Evolutionary conservation across 202 grass and related monocot genomes (phyloP), one percentile per base, ranked within the genome.

Genomic region (Schoenoplectus tabernaemontani): DNA sequence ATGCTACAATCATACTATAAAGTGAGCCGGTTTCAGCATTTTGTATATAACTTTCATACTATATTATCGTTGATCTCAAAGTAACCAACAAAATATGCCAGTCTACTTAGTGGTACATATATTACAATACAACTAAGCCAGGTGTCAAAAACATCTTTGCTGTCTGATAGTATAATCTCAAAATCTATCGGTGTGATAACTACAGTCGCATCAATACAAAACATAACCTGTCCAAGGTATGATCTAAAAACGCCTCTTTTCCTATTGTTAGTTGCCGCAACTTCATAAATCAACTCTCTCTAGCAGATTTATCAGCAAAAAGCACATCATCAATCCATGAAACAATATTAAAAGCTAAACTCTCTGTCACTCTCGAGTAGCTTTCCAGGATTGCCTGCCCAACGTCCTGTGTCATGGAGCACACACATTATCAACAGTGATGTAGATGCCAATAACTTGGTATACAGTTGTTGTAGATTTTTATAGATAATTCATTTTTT

Each of bases 321-420:
- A 93, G 84, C 62, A 93, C 91, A 32, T 97, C 94, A 39, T 91
- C 91, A 56, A 90, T 90, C 91, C 91, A 97, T 9, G 94, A 91
- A 46, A 97, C 84, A 2, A 93, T 84, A 85, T 93, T 97, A 83
- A 89, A 97, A 28, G 94, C 89, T 74, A 97, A 58, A 84, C 94
- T 93, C 80, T 97, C 94, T 65, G 94, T 20, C 57, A 97, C 94
- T 83, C 94, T 93, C 6, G 94, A 93, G 81, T 97, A 97, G 84
- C 94, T 97, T 87, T 97, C 94, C 59, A 97, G 69, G 37, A 97
- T 92, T 28, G 94, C 89, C 64, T 92, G 94, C 19, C 94, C 94
- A 65, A 97, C 87, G 84, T 97, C 94, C 94, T 93, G 39, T 30
- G 30, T 59, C 48, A 71, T n/a, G 7, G 28, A 47, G 3, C 68